Evolutionary conservation across 1,139 yeast species (phyloP).

Genomic region (Candida sp.): DNA sequence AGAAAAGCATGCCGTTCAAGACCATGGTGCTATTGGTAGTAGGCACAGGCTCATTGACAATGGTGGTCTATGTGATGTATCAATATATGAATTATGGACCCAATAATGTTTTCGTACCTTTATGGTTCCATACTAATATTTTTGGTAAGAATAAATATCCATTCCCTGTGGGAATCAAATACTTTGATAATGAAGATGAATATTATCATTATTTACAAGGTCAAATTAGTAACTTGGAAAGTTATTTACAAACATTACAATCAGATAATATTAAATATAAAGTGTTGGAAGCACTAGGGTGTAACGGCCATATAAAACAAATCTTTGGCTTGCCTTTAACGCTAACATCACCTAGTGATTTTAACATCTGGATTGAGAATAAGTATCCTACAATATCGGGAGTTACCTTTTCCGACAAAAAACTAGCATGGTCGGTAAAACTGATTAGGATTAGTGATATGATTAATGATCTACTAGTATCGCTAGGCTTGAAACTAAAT

Average conservation of each 20-base stretch:
- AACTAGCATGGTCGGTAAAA: slow-evolving; percentile 23
- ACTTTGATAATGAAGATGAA: slow-evolving; percentile 19
- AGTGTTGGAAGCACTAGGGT: slow-evolving; percentile 26
- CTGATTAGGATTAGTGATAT: slow-evolving; percentile 20
- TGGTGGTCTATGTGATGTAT: slow-evolving; percentile 19
- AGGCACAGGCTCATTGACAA: slow-evolving; percentile 20
- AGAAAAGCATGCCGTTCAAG: slow-evolving; percentile 14
- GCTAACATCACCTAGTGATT: slow-evolving; percentile 8
- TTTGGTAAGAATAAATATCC: slow-evolving; percentile 15
- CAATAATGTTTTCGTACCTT: slow-evolving; percentile 23
- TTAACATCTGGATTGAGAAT: slow-evolving; percentile 29
- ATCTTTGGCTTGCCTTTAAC: slow-evolving; percentile 29
- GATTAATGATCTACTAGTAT: slow-evolving; percentile 17
- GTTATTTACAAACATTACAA: slow-evolving; percentile 14
- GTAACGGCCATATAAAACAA: slow-evolving; percentile 17
- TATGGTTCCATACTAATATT: slow-evolving; percentile 29
- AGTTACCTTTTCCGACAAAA: slow-evolving; percentile 13
- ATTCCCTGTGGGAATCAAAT: slow-evolving; percentile 22
- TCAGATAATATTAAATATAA: slow-evolving; percentile 21
- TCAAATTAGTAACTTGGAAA: slow-evolving; percentile 12
- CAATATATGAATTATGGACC: slow-evolving; percentile 15
- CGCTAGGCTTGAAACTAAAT: slow-evolving; percentile 23
- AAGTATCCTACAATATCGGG: slow-evolving; percentile 30
- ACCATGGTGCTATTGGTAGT: slow-evolving; percentile 20
- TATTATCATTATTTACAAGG: slow-evolving; percentile 12